Base-by-base conservation (phyloP, 2,329 filamentous ascomycete genomes). In the Aspergillus felis region DNA sequence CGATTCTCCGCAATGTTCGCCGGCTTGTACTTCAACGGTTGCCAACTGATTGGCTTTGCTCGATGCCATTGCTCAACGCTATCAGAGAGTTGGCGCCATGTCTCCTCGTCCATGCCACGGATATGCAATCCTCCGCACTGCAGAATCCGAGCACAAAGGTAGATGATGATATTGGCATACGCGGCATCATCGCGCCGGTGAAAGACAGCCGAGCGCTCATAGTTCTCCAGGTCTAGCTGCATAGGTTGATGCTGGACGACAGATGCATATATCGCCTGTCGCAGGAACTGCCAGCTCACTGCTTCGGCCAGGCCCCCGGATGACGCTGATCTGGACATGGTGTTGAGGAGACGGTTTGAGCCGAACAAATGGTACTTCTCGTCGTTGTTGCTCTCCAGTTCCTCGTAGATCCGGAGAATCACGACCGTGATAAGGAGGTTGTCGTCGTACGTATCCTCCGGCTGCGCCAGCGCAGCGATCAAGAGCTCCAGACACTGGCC, bases 371-470 rank as follows among this genome's bases (percentile, higher is more conserved):
- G 76, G 24, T 71, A 70, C 49, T 71, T 67, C 24, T 73, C 66
- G 28, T 77, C 74, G 3, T 65, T 65, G 1, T 49, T 62, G 20
- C 62, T 61, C 38, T 71, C 69, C 54, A 74, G 57, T 63, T 82
- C 80, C 62, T 82, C 80, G 54, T 81, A 80, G 4, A 81, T 70
- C 0, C 80, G 74, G 22, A 81, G 65, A 5, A 82, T 74, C 8
- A 82, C 80, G 0, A 82, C 79, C 0, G 79, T 78, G 0, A 79
- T 74, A 0, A 82, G 67, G 2, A 81, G 73, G 17, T 76, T 78
- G 32, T 79, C 79, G 50, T 79, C 77, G 62, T 77, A 79, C 1
- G 74, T 73, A 1, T 74, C 69, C 14, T 74, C 70, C 0, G 78
- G 75, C 38, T 74, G 72, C 7, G 77, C 72, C 14, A 82, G 69